Base-by-base conservation (phyloP, 176 grass and related monocot species). In the Aechmea fasciata region DNA sequence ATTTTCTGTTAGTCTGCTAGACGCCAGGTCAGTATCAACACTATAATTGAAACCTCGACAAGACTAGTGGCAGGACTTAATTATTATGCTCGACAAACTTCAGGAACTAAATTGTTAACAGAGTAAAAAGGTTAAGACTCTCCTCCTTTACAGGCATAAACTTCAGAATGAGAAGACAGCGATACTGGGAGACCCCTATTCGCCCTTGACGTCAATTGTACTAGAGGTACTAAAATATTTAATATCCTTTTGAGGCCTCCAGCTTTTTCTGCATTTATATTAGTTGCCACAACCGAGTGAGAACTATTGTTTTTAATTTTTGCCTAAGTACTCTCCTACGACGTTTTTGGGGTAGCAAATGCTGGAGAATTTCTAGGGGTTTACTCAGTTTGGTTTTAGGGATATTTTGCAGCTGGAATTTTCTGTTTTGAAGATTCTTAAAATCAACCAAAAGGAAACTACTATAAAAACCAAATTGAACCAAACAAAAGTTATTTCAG, bases 201-300 rank as follows among this genome's bases (percentile, higher is more conserved):
- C 88, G 57, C 29, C 84, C 64, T 73, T 84, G 75, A 78, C 72
- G 64, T 87, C 75, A 47, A 33, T 70, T 71, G 69, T 79, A 79
- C 70, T 77, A 61, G 65, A 87, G 79, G 88, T 91, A 75, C n/a
- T 62, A 14, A 18, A 76, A 57, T 61, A 14, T 15, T 76, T 23
- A 61, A 14, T 64, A 51, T 65, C 4, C 4, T 71, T 13, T 71
- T 63, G 41, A 52, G 24, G 47, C 51, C 4, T 5, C 11, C 15
- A 28, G 22, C 41, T 11, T 53, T 52, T 72, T 79, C 47, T 26
- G 12, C 14, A 55, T 79, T 81, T 85, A 66, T 64, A 75, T 59
- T 65, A 53, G 70, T 88, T 85, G 64, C 85, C 85, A 69, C 73
- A 64, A 73, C 71, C 88, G 33, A 3, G 33, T 41, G 33, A 7